Evolutionary conservation across 331 rosid genomes (phyloP).

Genomic region (Malus hybrid): DNA sequence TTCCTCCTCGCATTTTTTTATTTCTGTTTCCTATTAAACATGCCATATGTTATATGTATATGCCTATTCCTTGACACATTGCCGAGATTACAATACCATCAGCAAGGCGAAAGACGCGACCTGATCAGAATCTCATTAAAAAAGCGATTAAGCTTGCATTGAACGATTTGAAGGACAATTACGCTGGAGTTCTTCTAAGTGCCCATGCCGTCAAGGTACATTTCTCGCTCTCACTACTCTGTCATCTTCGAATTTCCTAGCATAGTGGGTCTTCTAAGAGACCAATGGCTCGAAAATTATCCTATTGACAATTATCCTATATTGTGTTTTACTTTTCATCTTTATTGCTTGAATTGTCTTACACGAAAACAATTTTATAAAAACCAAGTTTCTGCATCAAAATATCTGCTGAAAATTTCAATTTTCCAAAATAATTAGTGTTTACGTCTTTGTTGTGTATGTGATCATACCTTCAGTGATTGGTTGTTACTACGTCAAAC

Average conservation of each 20-base stretch:
- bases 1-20: not conserved
- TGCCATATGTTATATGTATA: not conserved
- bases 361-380: not conserved
- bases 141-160: conserved; percentile 59
- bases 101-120: conserved; percentile 35
- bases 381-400: not conserved
- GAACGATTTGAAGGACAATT: conserved; percentile 74
- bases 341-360: not conserved
- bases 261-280: not conserved
- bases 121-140: conserved; percentile 49
- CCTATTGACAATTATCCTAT: not conserved
- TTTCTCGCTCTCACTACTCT: not conserved
- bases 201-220: conserved; percentile 65
- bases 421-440: not conserved
- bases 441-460: not conserved
- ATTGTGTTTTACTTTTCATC: not conserved
- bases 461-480: not conserved
- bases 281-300: not conserved
- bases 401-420: not conserved
- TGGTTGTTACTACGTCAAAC: not conserved
- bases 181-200: conserved; percentile 70
- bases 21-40: not conserved
- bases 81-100: conserved; percentile 31
- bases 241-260: not conserved
- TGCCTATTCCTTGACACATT: conserved; percentile 49